These are phyloP conservation scores for Rhododendron ovatum DNA, from an alignment of 148 eudicot species.

Conservation along the genomic window DNA sequence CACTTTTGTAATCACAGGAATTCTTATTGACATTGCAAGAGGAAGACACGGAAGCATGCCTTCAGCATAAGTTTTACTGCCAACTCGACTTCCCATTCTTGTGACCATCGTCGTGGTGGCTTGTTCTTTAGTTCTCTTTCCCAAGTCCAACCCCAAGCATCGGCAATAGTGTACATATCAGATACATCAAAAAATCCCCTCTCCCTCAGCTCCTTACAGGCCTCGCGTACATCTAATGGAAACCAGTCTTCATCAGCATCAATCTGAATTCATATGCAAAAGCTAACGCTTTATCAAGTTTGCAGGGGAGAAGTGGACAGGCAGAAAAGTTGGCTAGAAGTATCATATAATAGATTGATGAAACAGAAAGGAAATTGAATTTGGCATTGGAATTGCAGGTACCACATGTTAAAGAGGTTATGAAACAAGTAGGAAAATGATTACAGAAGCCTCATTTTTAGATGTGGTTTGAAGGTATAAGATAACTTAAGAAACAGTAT, in stretches of 20 bases:
- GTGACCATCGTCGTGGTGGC: slow-evolving; percentile 83
- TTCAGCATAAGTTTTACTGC: slow-evolving; percentile 77
- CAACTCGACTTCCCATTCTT: slow-evolving; percentile 96
- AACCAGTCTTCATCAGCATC: slow-evolving; percentile 97
- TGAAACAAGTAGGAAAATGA: not conserved
- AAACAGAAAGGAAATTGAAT: not conserved
- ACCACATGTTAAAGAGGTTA: not conserved
- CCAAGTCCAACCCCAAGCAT: slow-evolving; percentile 99
- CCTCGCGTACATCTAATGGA: slow-evolving; percentile 72
- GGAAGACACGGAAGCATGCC: slow-evolving; percentile 38
- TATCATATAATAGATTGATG: not conserved
- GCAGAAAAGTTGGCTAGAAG: not conserved
- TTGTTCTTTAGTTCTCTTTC: slow-evolving; percentile 80
- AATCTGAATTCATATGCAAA: slow-evolving; percentile 38
- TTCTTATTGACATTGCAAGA: not conserved
- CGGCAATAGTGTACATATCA: slow-evolving; percentile 95
- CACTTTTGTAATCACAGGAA: not conserved
- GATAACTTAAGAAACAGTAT: not conserved
- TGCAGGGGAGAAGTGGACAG: not conserved
- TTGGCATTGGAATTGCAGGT: not conserved
- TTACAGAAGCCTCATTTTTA: not conserved
- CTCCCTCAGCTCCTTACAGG: slow-evolving; percentile 72
- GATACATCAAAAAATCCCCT: slow-evolving; percentile 72
- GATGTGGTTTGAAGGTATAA: not conserved
- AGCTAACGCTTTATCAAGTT: not conserved